Conservation (phyloP, 148 eudicot genomes). For the Limonium bicolor region DNA sequence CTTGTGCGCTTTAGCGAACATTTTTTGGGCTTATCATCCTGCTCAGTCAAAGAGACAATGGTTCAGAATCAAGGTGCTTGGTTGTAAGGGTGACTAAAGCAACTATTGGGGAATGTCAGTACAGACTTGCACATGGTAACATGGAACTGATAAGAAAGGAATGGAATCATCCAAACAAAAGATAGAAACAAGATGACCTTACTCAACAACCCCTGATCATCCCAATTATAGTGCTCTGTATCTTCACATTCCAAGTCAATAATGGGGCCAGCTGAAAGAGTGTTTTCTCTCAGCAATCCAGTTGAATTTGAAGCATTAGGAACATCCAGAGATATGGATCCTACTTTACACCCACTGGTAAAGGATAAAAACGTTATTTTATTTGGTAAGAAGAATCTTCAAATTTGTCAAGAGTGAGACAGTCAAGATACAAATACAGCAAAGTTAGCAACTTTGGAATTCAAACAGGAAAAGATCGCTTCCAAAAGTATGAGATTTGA, state of each 20-base stretch:
- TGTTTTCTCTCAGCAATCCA: slow-evolving; percentile 10
- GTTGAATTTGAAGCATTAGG: slow-evolving; percentile 13
- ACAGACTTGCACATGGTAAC: no score
- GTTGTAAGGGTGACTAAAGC: no score
- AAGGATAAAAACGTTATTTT: no score
- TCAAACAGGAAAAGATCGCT: no score
- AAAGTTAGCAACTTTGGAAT: no score
- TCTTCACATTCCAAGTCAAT: slow-evolving; percentile 36
- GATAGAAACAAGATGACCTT: slow-evolving; percentile 34
- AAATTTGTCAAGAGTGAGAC: no score
- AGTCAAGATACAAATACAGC: no score
- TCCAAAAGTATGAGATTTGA: no score
- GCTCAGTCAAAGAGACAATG: slow-evolving; percentile 4
- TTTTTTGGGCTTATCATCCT: slow-evolving; percentile 18
- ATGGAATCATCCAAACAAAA: not conserved
- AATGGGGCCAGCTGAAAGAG: slow-evolving; percentile 12
- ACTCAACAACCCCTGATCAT: slow-evolving; percentile 20
- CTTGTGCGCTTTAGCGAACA: slow-evolving; percentile 4
- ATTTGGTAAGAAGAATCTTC: no score
- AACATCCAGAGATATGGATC: slow-evolving; percentile 19
- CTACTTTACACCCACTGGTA: slow-evolving; percentile 66
- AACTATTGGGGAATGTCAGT: no score
- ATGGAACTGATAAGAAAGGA: no score
- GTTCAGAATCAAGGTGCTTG: no score
- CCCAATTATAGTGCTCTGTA: slow-evolving; percentile 15